Percentiles rank a stretch among this genome's conserved stretches.
These are phyloP conservation scores for Gnomoniopsis smithogilvyi DNA, from an alignment of 2,329 filamentous ascomycete species.

Conservation along the genomic window DNA sequence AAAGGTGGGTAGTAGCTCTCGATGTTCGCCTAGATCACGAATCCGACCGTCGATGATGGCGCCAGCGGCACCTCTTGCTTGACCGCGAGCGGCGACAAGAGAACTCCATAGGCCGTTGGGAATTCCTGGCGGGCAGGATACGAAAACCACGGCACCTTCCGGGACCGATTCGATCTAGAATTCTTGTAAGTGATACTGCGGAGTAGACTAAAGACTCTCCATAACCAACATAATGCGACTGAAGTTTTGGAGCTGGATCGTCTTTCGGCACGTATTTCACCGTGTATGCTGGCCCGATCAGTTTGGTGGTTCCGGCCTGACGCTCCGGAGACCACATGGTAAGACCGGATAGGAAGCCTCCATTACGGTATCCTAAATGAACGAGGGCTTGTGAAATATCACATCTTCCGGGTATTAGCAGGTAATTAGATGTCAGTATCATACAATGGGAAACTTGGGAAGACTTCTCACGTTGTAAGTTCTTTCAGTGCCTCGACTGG, in stretches of 20 bases:
- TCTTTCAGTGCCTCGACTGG: background rate
- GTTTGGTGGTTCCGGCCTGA: constrained; percentile 47
- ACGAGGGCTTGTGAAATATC: constrained; percentile 49
- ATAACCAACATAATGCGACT: constrained; percentile 35
- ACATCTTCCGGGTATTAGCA: constrained; percentile 32
- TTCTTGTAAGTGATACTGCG: background rate
- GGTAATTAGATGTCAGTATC: background rate
- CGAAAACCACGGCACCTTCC: constrained; percentile 42
- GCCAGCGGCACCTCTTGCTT: constrained; percentile 40
- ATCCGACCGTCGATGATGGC: constrained; percentile 49
- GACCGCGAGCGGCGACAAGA: constrained; percentile 47
- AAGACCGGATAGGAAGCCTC: constrained; percentile 50
- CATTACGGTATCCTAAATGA: constrained; percentile 43
- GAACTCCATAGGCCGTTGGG: constrained; percentile 52
- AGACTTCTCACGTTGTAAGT: background rate
- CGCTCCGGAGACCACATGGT: constrained; percentile 51
- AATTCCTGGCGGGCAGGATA: constrained; percentile 42
- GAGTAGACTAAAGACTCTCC: background rate
- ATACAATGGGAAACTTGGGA: background rate
- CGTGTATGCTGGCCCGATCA: constrained; percentile 52
- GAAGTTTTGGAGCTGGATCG: constrained; percentile 41
- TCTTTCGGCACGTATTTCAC: constrained; percentile 46
- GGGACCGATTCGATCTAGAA: constrained; percentile 45
- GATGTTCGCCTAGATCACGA: constrained; percentile 50
- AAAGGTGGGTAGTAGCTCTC: constrained; percentile 25